These are phyloP conservation scores for Neoarthrinium moseri DNA, from an alignment of 2,329 filamentous ascomycete species.

Conservation along the genomic window DNA sequence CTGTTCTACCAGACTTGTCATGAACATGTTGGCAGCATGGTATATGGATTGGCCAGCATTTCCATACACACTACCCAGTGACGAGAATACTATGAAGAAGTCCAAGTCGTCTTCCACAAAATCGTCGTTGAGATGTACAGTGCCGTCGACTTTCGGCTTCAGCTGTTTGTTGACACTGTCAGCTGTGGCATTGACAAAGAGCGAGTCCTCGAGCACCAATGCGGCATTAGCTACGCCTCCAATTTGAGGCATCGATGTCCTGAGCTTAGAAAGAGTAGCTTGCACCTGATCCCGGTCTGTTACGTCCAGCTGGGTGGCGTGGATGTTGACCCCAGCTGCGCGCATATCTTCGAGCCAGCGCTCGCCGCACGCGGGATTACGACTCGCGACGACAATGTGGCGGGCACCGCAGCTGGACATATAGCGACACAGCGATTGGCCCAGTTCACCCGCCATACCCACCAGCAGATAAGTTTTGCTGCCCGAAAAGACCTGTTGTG, in stretches of 20 bases:
- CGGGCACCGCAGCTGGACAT: slow-evolving; percentile 23
- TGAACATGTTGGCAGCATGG: slow-evolving; percentile 35
- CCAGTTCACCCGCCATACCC: slow-evolving; percentile 23
- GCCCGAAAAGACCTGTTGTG: too few relatives aligned
- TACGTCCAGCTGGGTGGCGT: not conserved
- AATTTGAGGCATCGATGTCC: slow-evolving; percentile 29
- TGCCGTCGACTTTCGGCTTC: slow-evolving; percentile 37
- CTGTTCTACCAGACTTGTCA: slow-evolving; percentile 26
- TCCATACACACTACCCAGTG: slow-evolving; percentile 31
- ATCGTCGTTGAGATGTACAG: slow-evolving; percentile 27
- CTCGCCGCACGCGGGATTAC: slow-evolving; percentile 22
- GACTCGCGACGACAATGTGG: slow-evolving; percentile 25
- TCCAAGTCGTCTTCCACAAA: slow-evolving; percentile 27
- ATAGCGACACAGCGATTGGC: slow-evolving; percentile 21
- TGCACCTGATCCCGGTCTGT: slow-evolving; percentile 8
- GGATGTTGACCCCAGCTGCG: slow-evolving; percentile 7
- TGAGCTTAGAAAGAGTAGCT: not conserved
- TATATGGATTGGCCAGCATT: slow-evolving; percentile 37
- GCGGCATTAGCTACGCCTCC: slow-evolving; percentile 36
- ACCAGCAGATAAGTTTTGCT: slow-evolving; percentile 25
- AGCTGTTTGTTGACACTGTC: slow-evolving; percentile 26
- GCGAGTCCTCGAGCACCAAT: slow-evolving; percentile 32
- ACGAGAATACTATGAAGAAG: slow-evolving; percentile 42
- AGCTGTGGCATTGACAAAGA: slow-evolving; percentile 29
- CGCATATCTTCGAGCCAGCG: slow-evolving; percentile 14